A percentile compares a stretch with the other conserved stretches of the same genome.
Conservation (phyloP, 352 stramenopile species). For the Halophytophthora polymorphica region DNA sequence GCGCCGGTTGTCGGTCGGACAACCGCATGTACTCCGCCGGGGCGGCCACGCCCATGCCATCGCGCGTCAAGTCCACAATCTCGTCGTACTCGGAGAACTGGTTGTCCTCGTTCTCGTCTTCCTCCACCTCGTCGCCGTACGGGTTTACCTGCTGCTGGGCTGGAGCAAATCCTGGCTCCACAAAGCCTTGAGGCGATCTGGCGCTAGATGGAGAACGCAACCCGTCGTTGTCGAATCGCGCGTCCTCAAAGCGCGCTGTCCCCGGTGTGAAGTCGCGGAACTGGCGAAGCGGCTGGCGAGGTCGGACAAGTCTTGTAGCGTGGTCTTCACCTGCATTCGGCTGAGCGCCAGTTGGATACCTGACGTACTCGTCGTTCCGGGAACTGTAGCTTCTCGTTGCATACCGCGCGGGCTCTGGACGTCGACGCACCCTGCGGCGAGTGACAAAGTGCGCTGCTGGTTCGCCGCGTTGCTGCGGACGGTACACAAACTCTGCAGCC, state of each 20-base stretch:
- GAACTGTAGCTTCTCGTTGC: conserved; percentile 12
- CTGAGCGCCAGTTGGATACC: conserved; percentile 10
- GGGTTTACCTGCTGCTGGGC: no score
- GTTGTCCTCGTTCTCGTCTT: conserved; percentile 5
- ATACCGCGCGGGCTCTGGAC: conserved; percentile 19
- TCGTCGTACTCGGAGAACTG: conserved; percentile 12
- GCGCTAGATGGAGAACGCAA: no score
- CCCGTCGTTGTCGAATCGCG: no score
- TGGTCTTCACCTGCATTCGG: conserved; percentile 7
- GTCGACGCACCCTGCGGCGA: conserved; percentile 13
- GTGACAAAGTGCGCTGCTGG: conserved; percentile 11
- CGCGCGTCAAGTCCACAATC: conserved; percentile 15
- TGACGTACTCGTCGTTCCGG: conserved; percentile 13
- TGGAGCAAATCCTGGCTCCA: no score
- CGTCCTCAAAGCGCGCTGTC: no score
- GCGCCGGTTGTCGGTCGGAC: conserved; percentile 8
- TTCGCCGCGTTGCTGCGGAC: conserved; percentile 6
- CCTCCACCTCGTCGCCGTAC: conserved; percentile 16
- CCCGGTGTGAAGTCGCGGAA: no score
- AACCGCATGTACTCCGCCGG: conserved; percentile 7
- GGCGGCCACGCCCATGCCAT: conserved; percentile 6
- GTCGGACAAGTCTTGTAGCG: neutral
- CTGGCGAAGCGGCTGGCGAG: no score
- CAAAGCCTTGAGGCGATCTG: no score
- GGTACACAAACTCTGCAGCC: conserved; percentile 9